phyloP scores from a whole-genome alignment of 1,139 yeast species.

The Saccharomyces uvarum region DNA sequence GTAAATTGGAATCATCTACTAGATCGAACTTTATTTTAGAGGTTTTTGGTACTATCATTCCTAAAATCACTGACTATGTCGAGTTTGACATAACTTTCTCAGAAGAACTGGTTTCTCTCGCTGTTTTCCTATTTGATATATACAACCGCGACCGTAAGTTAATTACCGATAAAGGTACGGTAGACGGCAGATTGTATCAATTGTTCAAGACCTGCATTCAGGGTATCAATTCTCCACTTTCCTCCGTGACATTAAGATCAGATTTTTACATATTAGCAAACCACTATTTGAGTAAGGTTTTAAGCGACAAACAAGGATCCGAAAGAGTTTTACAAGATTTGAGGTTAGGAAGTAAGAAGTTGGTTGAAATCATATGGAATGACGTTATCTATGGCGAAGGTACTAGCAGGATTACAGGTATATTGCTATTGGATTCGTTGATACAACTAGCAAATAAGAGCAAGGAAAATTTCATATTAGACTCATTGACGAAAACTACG shows the following conservation, averaged over 20 bases:
- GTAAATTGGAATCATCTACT: conserved; percentile 36
- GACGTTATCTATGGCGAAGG: conserved; percentile 82
- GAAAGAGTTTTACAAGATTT: conserved; percentile 46
- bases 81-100: conserved; percentile 61
- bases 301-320: conserved; percentile 37
- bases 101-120: conserved; percentile 67
- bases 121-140: conserved; percentile 61
- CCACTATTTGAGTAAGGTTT: conserved; percentile 51
- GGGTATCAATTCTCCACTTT: conserved; percentile 63
- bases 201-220: conserved; percentile 65
- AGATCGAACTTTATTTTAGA: conserved; percentile 63
- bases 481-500: conserved; percentile 56
- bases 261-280: conserved; percentile 71
- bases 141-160: conserved; percentile 42
- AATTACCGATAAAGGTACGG: conserved; percentile 34
- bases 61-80: conserved; percentile 67
- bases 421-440: conserved; percentile 63
- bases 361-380: conserved; percentile 59
- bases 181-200: conserved; percentile 48
- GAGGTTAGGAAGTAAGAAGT: conserved; percentile 50
- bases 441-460: conserved; percentile 49
- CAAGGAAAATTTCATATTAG: conserved; percentile 51
- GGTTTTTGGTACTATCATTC: conserved; percentile 65
- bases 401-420: conserved; percentile 65
- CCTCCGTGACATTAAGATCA: conserved; percentile 63